A percentile compares a stretch with the other conserved stretches of the same genome.
Evolutionary conservation across 2,329 filamentous ascomycete genomes (phyloP).

Genomic region (Myriosclerotinia scirpicola): DNA sequence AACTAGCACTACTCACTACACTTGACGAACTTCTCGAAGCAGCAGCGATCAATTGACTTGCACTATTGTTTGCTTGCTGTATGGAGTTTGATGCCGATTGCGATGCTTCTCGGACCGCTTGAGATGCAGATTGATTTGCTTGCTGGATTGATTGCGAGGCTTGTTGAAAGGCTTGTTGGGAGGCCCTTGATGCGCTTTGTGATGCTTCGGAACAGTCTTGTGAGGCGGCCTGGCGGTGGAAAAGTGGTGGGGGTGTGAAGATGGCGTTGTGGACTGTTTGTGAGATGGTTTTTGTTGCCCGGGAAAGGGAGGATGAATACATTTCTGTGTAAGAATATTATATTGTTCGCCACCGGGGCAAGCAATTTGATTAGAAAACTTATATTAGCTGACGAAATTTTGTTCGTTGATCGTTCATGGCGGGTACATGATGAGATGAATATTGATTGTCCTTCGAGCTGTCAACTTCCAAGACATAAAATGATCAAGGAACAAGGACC

Average conservation of each 20-base stretch:
- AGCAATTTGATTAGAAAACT: neutral
- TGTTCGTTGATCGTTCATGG: neutral
- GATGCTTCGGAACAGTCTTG: conserved; percentile 29
- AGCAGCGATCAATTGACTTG: conserved; percentile 33
- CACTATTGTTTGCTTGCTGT: conserved; percentile 28
- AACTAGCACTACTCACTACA: conserved; percentile 34
- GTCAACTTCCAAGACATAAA: neutral
- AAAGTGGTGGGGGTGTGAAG: conserved; percentile 34
- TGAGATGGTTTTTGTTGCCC: neutral
- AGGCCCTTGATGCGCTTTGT: conserved; percentile 34
- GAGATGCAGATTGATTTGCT: conserved; percentile 33
- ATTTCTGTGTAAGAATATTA: neutral
- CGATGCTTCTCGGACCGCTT: conserved; percentile 33
- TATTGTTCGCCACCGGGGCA: neutral
- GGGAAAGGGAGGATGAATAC: neutral
- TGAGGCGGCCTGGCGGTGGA: conserved; percentile 31
- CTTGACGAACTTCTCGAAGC: conserved; percentile 34
- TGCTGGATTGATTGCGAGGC: conserved; percentile 32
- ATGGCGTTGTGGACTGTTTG: conserved; percentile 21
- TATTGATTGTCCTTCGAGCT: neutral
- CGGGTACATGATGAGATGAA: neutral
- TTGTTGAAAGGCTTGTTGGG: conserved; percentile 31
- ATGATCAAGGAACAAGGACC: neutral
- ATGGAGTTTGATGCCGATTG: conserved; percentile 32
- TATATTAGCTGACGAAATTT: neutral